Conservation (phyloP, 495 filamentous ascomycete species). For the Daldinia loculata region DNA sequence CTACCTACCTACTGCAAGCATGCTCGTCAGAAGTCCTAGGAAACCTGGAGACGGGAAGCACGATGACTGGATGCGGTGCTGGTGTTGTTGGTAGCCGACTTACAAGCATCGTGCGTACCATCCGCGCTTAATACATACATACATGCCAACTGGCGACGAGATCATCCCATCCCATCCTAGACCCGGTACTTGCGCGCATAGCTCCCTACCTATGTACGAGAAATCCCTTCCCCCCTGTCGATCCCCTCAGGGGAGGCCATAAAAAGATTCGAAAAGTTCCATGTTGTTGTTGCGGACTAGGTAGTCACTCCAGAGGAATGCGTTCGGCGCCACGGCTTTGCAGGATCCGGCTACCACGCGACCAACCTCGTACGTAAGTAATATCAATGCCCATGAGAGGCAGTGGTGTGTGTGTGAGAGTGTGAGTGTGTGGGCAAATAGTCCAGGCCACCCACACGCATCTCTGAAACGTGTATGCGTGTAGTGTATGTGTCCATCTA, state of each 20-base stretch:
- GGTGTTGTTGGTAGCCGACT: neutral
- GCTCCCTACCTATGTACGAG: neutral
- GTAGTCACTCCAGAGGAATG: neutral
- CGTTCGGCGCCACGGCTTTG: conserved; percentile 14
- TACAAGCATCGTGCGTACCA: neutral
- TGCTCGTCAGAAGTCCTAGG: neutral
- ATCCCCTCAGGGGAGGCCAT: neutral
- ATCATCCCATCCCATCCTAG: neutral
- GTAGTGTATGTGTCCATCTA: conserved; percentile 11
- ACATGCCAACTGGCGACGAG: neutral
- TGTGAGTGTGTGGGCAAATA: conserved; percentile 1
- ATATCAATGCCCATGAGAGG: conserved; percentile 9
- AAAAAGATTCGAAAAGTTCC: conserved; percentile 15
- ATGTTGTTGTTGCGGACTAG: neutral
- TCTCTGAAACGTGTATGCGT: conserved; percentile 25
- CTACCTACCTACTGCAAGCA: too few species aligned
- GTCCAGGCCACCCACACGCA: conserved; percentile 26
- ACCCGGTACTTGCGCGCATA: neutral
- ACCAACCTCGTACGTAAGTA: conserved; percentile 27
- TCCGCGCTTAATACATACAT: neutral
- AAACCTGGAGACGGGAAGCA: conserved; percentile 9
- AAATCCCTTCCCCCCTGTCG: neutral
- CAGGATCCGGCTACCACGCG: conserved; percentile 4
- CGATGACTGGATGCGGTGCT: neutral
- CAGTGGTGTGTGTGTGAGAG: neutral